Evolutionary conservation across 2,329 filamentous ascomycete species (phyloP), one percentile per base, ranked within the genome.

Genomic region (Fusarium marasasianum): DNA sequence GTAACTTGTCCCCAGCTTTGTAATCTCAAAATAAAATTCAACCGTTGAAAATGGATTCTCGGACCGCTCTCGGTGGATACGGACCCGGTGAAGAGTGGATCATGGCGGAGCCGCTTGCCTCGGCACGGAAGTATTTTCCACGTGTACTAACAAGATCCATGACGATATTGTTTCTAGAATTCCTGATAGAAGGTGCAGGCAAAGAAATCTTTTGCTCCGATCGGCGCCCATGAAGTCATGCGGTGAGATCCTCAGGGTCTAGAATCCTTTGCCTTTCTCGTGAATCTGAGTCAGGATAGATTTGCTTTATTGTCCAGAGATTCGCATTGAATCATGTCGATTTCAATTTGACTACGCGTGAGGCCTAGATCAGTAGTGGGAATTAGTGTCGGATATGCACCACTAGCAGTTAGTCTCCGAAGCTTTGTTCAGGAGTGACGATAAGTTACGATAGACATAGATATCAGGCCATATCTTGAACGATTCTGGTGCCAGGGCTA

Each of bases 21-120:
- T 66, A 58, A 66, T 59, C 38, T 37, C n/a, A 18, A 43, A 58
- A 66, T 37, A 64, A 55, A 55, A 29, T 41, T 40, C 50, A 20
- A 44, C 43, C 35, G 50, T 61, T 38, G 35, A 47, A 29, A 53
- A 55, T 43, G 59, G 29, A 24, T 38, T 43, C 47, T 50, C 26
- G n/a, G 26, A 48, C 50, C 35, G 31, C 41, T 31, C 38, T 40
- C 18, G n/a, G 60, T 57, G 51, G 51, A 15, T 29, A 10, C 53
- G 22, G 33, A 43, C 24, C 47, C 45, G 44, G 45, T 53, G 11
- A 18, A 58, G 31, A 53, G 44, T 65, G 60, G 44, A 35, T n/a
- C 40, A 20, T n/a, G 13, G 51, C 37, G 63, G 63, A 37, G 17
- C 41, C 48, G 37, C 22, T 41, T 41, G 43, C 41, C 48, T 64